Base-by-base conservation (phyloP, 2,329 filamentous ascomycete genomes). In the Diaporthe vaccinii region DNA sequence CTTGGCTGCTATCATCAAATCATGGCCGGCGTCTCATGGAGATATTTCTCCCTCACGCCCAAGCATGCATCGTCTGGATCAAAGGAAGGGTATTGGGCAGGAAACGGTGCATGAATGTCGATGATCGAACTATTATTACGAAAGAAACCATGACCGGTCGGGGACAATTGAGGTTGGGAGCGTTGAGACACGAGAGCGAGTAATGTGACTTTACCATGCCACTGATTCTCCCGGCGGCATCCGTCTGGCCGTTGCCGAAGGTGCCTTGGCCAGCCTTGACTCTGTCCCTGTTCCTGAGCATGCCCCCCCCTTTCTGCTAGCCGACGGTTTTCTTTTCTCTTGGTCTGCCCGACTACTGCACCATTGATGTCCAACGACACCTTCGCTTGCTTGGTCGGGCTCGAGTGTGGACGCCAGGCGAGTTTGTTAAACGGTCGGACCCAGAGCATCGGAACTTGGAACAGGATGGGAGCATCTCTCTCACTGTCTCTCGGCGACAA, bases 201-300 rank as follows among this genome's bases (percentile, higher is more conserved):
- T 69, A 69, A 69, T 69, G 65, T 69, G 65, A 69, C 65, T 69
- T 69, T 22, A 69, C 65, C 65, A 39, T 28, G 65, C 49, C 49
- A 69, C 65, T 39, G 22, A n/a, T 28, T 69, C 49, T 41, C 49
- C 65, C 46, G 65, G 34, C 65, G 49, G 65, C 65, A 55, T 41
- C 65, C 49, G 65, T 53, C 65, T 25, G 34, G 22, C 49, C 49
- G 65, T 41, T 55, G 65, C 65, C 65, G 61, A 49, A 49, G 61
- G 41, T 34, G 20, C 44, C 44, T 44, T n/a, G 46, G 20, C 57
- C 58, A 28, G 36, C n/a, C 57, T 41, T 20, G 31, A 25, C 8
- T 22, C 31, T 53, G 31, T 31, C 17, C 46, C 20, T n/a, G 22
- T 41, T 53, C 31, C 31, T 39, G 44, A 53, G 31, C 31, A 20